Conservation (phyloP, 345 rosid genomes). For the Acer campestre region DNA sequence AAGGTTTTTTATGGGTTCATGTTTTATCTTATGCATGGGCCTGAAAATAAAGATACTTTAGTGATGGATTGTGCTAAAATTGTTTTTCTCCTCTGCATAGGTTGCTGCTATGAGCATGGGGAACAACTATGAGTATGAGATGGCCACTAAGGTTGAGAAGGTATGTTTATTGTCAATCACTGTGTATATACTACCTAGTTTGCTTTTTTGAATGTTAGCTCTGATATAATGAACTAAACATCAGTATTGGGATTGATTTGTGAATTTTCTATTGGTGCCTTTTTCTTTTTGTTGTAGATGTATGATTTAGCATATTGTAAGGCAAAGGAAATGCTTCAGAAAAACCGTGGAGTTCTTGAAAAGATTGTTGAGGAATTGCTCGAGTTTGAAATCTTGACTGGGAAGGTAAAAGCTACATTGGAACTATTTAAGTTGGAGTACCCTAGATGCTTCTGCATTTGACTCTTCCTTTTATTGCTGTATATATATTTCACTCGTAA, state of each 20-base stretch:
- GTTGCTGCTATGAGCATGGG: slow-evolving; percentile 86
- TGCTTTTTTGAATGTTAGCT: neutral
- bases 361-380: slow-evolving; percentile 88
- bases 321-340: slow-evolving; percentile 79
- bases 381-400: slow-evolving; percentile 80
- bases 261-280: slow-evolving; percentile 9
- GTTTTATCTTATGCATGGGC: neutral
- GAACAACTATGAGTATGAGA: slow-evolving; percentile 73
- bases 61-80: slow-evolving; percentile 3
- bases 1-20: neutral
- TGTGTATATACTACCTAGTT: slow-evolving; percentile 8
- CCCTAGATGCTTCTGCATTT: slow-evolving; percentile 18
- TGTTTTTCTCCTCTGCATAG: slow-evolving; percentile 38
- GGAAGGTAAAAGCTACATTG: slow-evolving; percentile 59
- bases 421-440: slow-evolving; percentile 15
- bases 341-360: slow-evolving; percentile 73
- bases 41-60: neutral
- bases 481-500: neutral
- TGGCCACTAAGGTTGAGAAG: slow-evolving; percentile 91
- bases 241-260: neutral
- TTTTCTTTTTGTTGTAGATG: slow-evolving; percentile 49
- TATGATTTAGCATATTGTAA: slow-evolving; percentile 76
- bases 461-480: neutral
- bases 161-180: slow-evolving; percentile 34
- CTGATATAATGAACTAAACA: slow-evolving; percentile 5